These are phyloP conservation scores for Aspergillus sclerotiicarbonarius DNA, from an alignment of 495 filamentous ascomycete species.

Conservation along the genomic window DNA sequence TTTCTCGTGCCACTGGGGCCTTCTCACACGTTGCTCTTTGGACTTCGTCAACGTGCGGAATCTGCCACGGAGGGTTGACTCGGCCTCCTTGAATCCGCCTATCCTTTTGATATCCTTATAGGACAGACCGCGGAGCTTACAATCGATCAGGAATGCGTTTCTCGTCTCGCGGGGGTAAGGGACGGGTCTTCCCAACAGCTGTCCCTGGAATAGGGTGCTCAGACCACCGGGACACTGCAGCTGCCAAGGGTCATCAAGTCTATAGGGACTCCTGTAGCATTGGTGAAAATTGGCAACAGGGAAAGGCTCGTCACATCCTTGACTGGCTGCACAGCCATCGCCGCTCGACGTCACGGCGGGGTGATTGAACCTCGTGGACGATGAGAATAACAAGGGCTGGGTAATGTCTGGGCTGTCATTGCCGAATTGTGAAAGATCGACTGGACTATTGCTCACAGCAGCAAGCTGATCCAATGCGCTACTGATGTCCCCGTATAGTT, in stretches of 20 bases:
- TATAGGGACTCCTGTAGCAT: neutral
- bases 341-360: neutral
- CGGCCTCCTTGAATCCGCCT: constrained; percentile 71
- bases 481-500: neutral
- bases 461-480: constrained; percentile 4
- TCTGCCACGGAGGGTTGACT: constrained; percentile 82
- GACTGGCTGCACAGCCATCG: neutral
- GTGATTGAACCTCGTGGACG: neutral
- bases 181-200: neutral
- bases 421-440: neutral
- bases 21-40: constrained; percentile 69
- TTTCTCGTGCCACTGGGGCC: constrained; percentile 69
- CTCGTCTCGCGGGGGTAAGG: constrained; percentile 33
- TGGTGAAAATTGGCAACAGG: neutral
- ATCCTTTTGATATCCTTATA: constrained; percentile 74
- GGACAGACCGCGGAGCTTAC: constrained; percentile 63
- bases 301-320: neutral
- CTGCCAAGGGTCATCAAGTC: neutral
- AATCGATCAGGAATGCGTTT: constrained; percentile 64
- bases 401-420: neutral
- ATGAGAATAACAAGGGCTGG: neutral
- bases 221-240: neutral
- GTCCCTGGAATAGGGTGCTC: neutral
- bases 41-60: constrained; percentile 76
- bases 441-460: neutral